Conservation (phyloP, 2,329 filamentous ascomycete species). For the Rosellinia necatrix region DNA sequence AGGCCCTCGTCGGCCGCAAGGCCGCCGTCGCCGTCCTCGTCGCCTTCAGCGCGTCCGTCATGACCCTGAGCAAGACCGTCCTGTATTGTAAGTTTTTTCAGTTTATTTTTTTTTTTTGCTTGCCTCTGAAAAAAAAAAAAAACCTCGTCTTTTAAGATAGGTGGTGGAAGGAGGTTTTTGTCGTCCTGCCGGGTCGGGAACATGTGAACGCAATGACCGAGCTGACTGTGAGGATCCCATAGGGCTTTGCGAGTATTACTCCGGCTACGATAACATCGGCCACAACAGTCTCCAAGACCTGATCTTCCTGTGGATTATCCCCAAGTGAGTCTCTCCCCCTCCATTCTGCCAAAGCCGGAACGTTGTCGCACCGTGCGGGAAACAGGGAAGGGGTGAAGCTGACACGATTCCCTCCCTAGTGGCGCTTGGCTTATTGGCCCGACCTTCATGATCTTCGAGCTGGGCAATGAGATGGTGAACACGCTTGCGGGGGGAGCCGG, state of each 20-base stretch:
- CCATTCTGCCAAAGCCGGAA: no score
- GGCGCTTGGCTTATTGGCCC: constrained; percentile 61
- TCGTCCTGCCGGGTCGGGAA: no score
- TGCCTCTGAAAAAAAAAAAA: no score
- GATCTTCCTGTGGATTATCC: constrained; percentile 59
- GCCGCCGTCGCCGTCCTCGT: constrained; percentile 53
- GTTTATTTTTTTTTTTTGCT: background rate
- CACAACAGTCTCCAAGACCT: constrained; percentile 55
- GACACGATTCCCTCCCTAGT: constrained; percentile 42
- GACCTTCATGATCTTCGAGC: constrained; percentile 54
- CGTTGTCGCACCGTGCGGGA: no score
- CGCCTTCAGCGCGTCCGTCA: constrained; percentile 59
- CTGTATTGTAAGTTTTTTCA: constrained; percentile 57
- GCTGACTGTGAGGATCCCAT: background rate
- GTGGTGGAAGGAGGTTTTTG: no score
- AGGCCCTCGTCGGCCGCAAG: constrained; percentile 46
- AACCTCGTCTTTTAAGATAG: no score
- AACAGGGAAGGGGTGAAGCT: background rate
- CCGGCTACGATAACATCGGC: constrained; percentile 60
- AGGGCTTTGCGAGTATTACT: constrained; percentile 63
- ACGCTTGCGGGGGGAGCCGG: constrained; percentile 45
- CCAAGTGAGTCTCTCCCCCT: constrained; percentile 24
- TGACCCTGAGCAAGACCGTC: constrained; percentile 66
- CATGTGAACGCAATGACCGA: background rate
- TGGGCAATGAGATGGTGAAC: constrained; percentile 55